Percentiles rank a stretch among this genome's conserved stretches.
Conservation (phyloP, 768 basidiomycete genomes). For the Hericium coralloides region DNA sequence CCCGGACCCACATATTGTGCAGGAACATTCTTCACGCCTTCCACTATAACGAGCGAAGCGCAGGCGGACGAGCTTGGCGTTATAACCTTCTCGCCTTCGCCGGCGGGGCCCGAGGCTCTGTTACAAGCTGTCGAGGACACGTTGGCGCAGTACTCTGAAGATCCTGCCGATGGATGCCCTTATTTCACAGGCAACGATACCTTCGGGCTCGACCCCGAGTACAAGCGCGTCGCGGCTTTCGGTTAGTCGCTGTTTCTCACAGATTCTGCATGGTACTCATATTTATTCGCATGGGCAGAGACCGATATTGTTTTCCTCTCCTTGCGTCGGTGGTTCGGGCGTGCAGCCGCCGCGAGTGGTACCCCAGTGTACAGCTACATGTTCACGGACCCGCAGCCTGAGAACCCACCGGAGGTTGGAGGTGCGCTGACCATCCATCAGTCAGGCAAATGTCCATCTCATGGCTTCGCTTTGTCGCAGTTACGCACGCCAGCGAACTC, state of each 20-base stretch:
- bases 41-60: too few species aligned
- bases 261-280: too few species aligned
- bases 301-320: slow-evolving; percentile 34
- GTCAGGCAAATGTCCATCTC: too few species aligned
- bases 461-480: not conserved
- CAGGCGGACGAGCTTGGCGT: too few species aligned
- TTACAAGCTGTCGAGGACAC: slow-evolving; percentile 16
- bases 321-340: slow-evolving; percentile 30
- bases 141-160: slow-evolving; percentile 32
- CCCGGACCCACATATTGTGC: too few species aligned
- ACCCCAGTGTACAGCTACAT: slow-evolving; percentile 34
- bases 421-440: not conserved
- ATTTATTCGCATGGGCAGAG: slow-evolving; percentile 7
- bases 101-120: too few species aligned
- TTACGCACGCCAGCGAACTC: slow-evolving; percentile 15
- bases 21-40: slow-evolving; percentile 31
- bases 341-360: slow-evolving; percentile 28
- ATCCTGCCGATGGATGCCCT: slow-evolving; percentile 34
- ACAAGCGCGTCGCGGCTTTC: slow-evolving; percentile 30
- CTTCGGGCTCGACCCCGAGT: slow-evolving; percentile 30
- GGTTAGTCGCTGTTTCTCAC: not conserved
- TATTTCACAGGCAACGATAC: slow-evolving; percentile 37
- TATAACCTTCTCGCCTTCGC: too few species aligned
- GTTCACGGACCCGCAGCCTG: slow-evolving; percentile 29
- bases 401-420: not conserved